These are phyloP conservation scores for Rhodotorula taiwanensis DNA, from an alignment of 768 basidiomycete genomes.

Conservation along the genomic window DNA sequence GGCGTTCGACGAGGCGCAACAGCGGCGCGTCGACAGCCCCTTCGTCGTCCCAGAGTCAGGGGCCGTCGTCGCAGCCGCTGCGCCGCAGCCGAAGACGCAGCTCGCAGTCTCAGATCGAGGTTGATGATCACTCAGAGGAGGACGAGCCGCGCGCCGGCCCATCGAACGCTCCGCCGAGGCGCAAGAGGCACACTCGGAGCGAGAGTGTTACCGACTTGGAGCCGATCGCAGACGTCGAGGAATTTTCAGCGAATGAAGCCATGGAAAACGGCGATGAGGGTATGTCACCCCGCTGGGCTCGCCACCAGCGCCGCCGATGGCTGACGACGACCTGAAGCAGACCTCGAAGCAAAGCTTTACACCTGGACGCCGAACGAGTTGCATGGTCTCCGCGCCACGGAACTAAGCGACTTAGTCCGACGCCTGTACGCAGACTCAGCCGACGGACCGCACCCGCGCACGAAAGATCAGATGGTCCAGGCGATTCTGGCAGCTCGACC, in stretches of 20 bases:
- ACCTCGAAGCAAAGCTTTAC: conserved; percentile 3
- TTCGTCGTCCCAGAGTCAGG: background rate
- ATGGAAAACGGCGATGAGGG: background rate
- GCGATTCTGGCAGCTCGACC: conserved; percentile 17
- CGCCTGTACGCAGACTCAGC: background rate
- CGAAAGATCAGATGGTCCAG: conserved; percentile 14
- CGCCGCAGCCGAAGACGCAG: background rate
- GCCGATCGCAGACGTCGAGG: no score
- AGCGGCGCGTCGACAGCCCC: background rate
- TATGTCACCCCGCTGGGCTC: background rate
- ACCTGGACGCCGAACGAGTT: conserved; percentile 15
- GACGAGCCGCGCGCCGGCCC: no score
- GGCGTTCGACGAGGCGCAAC: conserved; percentile 6
- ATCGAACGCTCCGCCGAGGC: no score
- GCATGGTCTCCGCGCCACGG: conserved; percentile 1
- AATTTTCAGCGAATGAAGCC: no score
- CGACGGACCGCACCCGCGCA: background rate
- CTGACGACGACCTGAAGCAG: no score
- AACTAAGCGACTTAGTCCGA: conserved; percentile 18
- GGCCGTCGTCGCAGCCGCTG: background rate
- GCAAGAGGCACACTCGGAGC: no score
- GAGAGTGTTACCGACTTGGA: no score
- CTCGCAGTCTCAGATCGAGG: background rate
- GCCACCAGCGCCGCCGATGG: no score
- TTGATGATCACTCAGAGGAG: no score